Percentiles rank a stretch among this genome's conserved stretches.
phyloP scores from a whole-genome alignment of 345 rosid species.

The Rhodomyrtus tomentosa region DNA sequence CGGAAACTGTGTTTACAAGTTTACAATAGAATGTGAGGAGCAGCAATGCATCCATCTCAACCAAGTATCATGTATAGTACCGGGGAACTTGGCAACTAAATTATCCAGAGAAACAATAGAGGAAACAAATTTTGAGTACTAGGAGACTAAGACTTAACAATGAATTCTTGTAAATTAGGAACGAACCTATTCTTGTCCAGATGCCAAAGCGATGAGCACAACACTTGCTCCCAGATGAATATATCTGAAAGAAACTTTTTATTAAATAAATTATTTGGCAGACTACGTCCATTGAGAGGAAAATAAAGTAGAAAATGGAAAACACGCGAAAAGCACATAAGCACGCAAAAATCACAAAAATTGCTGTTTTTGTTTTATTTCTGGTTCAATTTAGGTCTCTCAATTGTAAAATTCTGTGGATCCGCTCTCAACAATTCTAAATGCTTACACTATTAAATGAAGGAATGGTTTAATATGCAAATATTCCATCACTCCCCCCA shows the following conservation, averaged over 20 bases:
- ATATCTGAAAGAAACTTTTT: conserved; percentile 26
- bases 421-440: neutral
- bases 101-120: neutral
- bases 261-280: neutral
- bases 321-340: neutral
- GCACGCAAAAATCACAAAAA: neutral
- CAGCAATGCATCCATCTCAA: neutral
- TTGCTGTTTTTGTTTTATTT: neutral
- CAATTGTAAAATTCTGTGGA: neutral
- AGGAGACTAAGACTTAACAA: neutral
- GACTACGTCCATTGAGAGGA: neutral
- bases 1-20: neutral
- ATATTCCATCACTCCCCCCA: neutral
- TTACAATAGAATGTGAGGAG: neutral
- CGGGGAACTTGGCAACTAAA: neutral
- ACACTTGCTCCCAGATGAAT: conserved; percentile 60
- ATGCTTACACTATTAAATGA: neutral
- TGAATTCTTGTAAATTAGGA: neutral
- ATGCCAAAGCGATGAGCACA: conserved; percentile 38
- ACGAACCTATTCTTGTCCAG: conserved; percentile 44
- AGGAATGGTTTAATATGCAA: neutral
- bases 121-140: neutral
- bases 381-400: neutral
- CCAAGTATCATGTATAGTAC: neutral
- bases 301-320: neutral